Conservation (phyloP, 1,284 basidiomycete species). For the Thelephora terrestris region DNA sequence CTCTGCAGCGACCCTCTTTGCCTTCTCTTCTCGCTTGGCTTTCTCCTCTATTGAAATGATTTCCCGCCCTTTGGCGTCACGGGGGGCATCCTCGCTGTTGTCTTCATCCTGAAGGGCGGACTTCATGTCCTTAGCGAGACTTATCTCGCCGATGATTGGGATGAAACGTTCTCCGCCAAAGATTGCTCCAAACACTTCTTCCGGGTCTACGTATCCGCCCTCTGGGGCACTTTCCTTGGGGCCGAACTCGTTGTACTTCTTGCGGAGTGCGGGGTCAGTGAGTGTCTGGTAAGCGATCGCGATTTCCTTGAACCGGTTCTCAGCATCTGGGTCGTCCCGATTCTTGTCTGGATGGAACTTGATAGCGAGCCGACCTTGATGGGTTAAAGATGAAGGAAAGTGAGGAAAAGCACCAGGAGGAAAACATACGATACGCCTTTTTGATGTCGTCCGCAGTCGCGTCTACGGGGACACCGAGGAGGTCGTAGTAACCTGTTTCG, state of each 20-base stretch:
- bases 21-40: conserved; percentile 70
- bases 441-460: conserved; percentile 86
- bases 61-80: conserved; percentile 59
- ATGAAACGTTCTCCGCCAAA: conserved; percentile 84
- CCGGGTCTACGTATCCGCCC: conserved; percentile 65
- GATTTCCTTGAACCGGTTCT: conserved; percentile 84
- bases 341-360: conserved; percentile 93
- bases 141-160: conserved; percentile 77
- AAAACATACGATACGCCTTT: conserved; percentile 78
- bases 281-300: conserved; percentile 85
- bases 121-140: conserved; percentile 94
- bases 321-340: conserved; percentile 84
- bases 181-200: conserved; percentile 89
- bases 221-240: conserved; percentile 72
- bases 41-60: conserved; percentile 78
- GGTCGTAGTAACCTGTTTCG: conserved; percentile 84
- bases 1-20: conserved; percentile 59
- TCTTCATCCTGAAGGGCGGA: conserved; percentile 91
- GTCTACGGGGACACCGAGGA: conserved; percentile 64
- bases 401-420: conserved; percentile 1
- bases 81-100: conserved; percentile 42
- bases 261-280: conserved; percentile 75
- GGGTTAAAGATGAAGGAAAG: neutral
- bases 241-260: conserved; percentile 92
- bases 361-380: conserved; percentile 79